These are phyloP conservation scores for Xerocomus minutiporus DNA, from an alignment of 1,284 basidiomycete species.

Conservation along the genomic window DNA sequence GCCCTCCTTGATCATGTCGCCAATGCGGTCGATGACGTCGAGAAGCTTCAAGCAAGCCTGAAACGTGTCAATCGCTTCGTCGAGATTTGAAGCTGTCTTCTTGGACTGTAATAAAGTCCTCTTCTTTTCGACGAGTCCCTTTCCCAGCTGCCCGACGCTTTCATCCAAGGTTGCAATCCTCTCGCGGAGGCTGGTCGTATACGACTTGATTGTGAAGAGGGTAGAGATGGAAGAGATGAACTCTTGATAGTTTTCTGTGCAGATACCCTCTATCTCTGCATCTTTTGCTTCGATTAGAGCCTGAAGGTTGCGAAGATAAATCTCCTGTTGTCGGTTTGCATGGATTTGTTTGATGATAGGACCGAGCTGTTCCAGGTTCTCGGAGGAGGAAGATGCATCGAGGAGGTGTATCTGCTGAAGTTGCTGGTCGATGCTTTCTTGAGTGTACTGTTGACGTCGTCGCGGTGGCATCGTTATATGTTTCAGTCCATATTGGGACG, in stretches of 20 bases:
- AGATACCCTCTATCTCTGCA: conserved; percentile 92
- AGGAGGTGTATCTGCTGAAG: conserved; percentile 83
- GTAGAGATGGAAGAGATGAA: conserved; percentile 96
- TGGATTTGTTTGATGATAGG: conserved; percentile 93
- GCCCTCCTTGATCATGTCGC: conserved; percentile 86
- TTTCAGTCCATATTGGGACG: conserved; percentile 13
- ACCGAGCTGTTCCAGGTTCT: conserved; percentile 90
- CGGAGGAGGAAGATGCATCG: conserved; percentile 78
- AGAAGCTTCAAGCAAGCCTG: conserved; percentile 90
- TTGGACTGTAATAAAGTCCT: conserved; percentile 82
- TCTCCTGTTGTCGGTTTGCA: conserved; percentile 84
- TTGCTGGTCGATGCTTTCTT: conserved; percentile 78
- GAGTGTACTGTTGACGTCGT: conserved; percentile 67
- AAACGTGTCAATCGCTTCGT: conserved; percentile 93
- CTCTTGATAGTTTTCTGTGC: conserved; percentile 95
- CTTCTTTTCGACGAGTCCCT: conserved; percentile 88
- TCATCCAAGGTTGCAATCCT: conserved; percentile 69
- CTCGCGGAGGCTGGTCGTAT: conserved; percentile 77
- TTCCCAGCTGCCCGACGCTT: conserved; percentile 74
- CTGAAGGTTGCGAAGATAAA: conserved; percentile 84
- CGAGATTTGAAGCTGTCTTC: conserved; percentile 88
- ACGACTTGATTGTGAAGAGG: conserved; percentile 89
- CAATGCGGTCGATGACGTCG: conserved; percentile 92
- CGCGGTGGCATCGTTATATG: conserved; percentile 60
- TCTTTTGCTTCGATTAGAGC: conserved; percentile 91